Evolutionary conservation across 805 yeast genomes (phyloP).

Genomic region (Cephaloascus albidus): DNA sequence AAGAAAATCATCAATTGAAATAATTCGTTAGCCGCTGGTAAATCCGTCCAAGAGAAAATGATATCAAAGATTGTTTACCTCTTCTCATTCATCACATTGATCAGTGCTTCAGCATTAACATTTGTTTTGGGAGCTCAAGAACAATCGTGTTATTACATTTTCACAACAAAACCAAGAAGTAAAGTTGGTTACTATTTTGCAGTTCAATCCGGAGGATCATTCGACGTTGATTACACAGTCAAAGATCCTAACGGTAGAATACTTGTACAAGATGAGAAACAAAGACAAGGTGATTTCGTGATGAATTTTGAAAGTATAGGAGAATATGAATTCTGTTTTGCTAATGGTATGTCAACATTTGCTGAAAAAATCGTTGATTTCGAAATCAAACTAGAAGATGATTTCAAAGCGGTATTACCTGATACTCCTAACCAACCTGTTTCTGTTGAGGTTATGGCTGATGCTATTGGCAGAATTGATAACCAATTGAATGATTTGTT

Average conservation of each 20-base stretch:
- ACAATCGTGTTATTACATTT: constrained; percentile 59
- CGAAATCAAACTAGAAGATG: constrained; percentile 53
- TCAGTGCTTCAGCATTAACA: constrained; percentile 53
- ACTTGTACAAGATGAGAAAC: constrained; percentile 45
- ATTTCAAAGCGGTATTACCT: constrained; percentile 57
- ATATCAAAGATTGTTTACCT: too few species aligned
- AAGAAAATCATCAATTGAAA: too few species aligned
- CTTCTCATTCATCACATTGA: too few species aligned
- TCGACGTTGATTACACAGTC: constrained; percentile 67
- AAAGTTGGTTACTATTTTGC: constrained; percentile 73
- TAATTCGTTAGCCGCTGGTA: too few species aligned
- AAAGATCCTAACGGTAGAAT: constrained; percentile 47
- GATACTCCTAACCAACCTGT: constrained; percentile 42
- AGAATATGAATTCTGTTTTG: constrained; percentile 83
- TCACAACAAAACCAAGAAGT: constrained; percentile 49
- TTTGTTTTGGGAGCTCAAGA: constrained; percentile 72
- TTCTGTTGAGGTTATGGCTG: constrained; percentile 47
- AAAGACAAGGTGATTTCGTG: constrained; percentile 73
- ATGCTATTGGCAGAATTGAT: constrained; percentile 50
- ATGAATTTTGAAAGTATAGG: constrained; percentile 60
- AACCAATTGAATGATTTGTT: constrained; percentile 46
- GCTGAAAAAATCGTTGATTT: constrained; percentile 81
- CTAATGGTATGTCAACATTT: constrained; percentile 71
- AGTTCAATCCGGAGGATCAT: constrained; percentile 72
- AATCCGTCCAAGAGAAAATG: too few species aligned